Conservation (phyloP, 2,329 filamentous ascomycete species). For the Cytospora leucostoma region DNA sequence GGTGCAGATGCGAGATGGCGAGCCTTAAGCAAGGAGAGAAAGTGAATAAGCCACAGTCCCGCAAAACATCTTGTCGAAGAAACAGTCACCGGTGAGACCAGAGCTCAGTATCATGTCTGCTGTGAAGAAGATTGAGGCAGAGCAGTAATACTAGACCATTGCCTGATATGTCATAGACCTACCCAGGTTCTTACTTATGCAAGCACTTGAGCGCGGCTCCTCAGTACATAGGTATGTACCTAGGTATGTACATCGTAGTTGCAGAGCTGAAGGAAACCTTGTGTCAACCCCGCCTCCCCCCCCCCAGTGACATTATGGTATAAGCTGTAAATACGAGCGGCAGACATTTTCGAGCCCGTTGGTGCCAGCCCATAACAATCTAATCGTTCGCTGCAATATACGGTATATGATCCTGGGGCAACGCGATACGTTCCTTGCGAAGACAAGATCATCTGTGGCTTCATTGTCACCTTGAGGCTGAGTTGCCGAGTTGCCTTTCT, state of each 20-base stretch:
- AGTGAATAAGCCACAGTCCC: constrained; percentile 1
- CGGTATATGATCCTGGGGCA: not conserved
- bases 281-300: not conserved
- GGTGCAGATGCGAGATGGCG: constrained; percentile 8
- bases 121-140: no score
- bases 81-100: no score
- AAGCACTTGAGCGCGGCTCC: no score
- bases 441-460: not conserved
- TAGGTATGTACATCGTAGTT: not conserved
- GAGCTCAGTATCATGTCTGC: no score
- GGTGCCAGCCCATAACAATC: not conserved
- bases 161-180: no score
- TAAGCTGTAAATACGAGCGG: not conserved
- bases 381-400: not conserved
- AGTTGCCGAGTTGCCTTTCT: not conserved
- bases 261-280: no score
- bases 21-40: constrained; percentile 4
- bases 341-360: not conserved
- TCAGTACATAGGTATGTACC: no score
- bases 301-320: not conserved
- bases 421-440: not conserved
- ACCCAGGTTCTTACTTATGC: no score
- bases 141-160: no score
- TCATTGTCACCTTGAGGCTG: constrained; percentile 1
- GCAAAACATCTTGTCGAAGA: not conserved